These are phyloP conservation scores for Saraca asoca DNA, from an alignment of 331 rosid species.

Conservation along the genomic window DNA sequence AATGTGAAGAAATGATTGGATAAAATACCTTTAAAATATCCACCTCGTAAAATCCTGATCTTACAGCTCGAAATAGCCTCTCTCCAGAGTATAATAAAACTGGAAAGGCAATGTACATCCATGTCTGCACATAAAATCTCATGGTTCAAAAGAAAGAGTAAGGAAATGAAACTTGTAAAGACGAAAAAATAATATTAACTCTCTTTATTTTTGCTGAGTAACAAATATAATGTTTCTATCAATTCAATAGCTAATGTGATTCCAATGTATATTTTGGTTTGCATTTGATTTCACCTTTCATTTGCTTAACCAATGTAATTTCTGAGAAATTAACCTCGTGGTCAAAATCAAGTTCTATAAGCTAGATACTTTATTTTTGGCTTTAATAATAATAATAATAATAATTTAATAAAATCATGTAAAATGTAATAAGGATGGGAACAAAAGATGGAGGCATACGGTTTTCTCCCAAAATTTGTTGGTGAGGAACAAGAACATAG, in stretches of 20 bases:
- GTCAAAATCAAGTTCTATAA: too few relatives aligned
- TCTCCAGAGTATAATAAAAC: constrained; percentile 69
- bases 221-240: too few relatives aligned
- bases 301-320: too few relatives aligned
- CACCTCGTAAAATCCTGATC: constrained; percentile 75
- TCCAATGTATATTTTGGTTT: too few relatives aligned
- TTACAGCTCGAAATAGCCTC: constrained; percentile 69
- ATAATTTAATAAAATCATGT: not conserved
- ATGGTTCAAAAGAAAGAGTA: constrained; percentile 6
- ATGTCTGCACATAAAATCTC: constrained; percentile 62
- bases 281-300: too few relatives aligned
- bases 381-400: too few relatives aligned
- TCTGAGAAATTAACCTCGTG: too few relatives aligned
- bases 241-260: too few relatives aligned
- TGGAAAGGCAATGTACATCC: constrained; percentile 86
- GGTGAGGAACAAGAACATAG: constrained; percentile 84
- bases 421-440: not conserved
- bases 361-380: too few relatives aligned
- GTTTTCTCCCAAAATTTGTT: constrained; percentile 64
- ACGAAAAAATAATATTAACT: too few relatives aligned
- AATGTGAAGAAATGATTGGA: constrained; percentile 20
- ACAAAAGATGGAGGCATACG: constrained; percentile 40
- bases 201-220: too few relatives aligned
- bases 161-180: not conserved
- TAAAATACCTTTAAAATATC: constrained; percentile 68